Base-by-base conservation (phyloP, 495 filamentous ascomycete species). In the Annulohypoxylon maeteangense region DNA sequence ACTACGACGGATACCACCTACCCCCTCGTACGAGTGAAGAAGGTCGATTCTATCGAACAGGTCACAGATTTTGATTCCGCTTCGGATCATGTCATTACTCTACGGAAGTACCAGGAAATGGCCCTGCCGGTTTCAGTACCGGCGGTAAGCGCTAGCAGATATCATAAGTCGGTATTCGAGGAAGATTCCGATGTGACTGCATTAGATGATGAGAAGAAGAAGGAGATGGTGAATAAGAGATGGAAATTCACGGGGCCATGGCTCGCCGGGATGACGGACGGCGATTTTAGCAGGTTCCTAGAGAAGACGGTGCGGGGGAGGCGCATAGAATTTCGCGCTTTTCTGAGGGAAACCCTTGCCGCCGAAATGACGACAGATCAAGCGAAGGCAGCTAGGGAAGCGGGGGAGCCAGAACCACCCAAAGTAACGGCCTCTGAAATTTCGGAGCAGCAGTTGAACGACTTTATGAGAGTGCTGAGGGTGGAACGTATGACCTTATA, bases 11-110 rank as follows among this genome's bases (percentile, higher is more conserved):
- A 86, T 63, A 88, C 91, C 7, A 87, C 87, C 2, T 89, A 87
- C 31, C 91, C 94, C 1, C 84, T 90, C 20, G 84, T 97, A 38
- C 85, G 91, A 36, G 82, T 98, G 61, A 83, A 80, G 62, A 85
- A 89, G 32, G 83, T 96, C 60, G 95, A 99, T 82, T 94, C 93
- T 6, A 87, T 89, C 65, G 94, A 98, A 81, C 92, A 97, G 76
- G 88, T 97, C 78, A 97, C 93, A 62, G 93, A 97, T 65, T 99
- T 93, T 81, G 86, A 90, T 62, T 93, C 92, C 40, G 91, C 93
- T 1, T 85, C 89, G 54, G 93, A 97, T 75, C 93, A 97, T 77
- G 88, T 90, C 23, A 80, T 92, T 69, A 94, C 93, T 10, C 80
- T 97, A 48, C 83, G 87, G 76, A 98, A 98, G 81, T 98, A 90